Conservation (phyloP, 2,329 filamentous ascomycete genomes). For the Phaeosphaeria sp. region DNA sequence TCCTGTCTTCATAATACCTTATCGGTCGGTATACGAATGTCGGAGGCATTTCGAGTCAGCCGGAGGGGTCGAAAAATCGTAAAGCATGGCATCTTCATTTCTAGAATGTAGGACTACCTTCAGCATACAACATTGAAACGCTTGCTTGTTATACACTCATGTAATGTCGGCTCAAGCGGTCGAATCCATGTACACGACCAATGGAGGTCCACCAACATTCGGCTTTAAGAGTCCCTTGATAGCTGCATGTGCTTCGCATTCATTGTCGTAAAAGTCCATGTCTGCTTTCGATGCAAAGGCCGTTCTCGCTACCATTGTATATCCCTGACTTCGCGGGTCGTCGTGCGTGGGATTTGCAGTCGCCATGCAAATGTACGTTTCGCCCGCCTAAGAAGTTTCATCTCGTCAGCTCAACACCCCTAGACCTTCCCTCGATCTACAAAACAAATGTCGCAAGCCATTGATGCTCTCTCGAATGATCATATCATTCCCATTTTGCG, state of each 20-base stretch:
- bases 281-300: conserved; percentile 71
- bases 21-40: conserved; percentile 69
- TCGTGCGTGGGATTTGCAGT: conserved; percentile 62
- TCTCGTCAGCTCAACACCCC: conserved; percentile 11
- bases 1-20: conserved; percentile 85
- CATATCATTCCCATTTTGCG: neutral
- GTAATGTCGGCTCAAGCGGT: neutral
- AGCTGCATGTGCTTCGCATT: conserved; percentile 62
- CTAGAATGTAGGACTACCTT: too few relatives aligned
- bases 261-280: conserved; percentile 73
- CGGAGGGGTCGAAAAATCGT: conserved; percentile 57
- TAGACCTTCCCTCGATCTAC: neutral
- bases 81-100: neutral
- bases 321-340: conserved; percentile 69
- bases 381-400: conserved; percentile 68
- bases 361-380: conserved; percentile 71
- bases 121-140: too few relatives aligned
- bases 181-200: conserved; percentile 39
- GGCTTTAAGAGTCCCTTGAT: conserved; percentile 51
- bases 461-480: too few relatives aligned
- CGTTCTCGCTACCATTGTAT: conserved; percentile 68
- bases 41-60: conserved; percentile 70
- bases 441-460: neutral
- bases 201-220: conserved; percentile 35
- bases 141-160: too few relatives aligned